phyloP scores from a whole-genome alignment of 75 land plant species.

The Cryptomeria japonica region DNA sequence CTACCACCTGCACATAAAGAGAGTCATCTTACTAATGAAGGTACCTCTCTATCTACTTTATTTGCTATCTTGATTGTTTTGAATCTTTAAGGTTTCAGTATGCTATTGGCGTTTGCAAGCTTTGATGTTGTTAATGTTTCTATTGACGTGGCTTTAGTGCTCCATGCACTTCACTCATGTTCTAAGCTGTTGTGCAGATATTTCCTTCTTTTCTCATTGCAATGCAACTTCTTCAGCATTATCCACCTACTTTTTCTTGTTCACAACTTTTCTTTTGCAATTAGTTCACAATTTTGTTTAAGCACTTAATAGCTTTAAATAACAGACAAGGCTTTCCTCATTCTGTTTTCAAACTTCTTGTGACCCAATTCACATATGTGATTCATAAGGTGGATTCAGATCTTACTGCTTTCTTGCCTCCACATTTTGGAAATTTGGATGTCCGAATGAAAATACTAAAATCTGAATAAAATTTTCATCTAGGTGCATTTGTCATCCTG shows the following conservation, averaged over 20 bases:
- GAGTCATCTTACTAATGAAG: constrained; percentile 12
- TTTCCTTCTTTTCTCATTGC: background rate
- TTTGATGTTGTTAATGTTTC: background rate
- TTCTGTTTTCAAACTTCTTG: background rate
- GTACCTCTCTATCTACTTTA: constrained; percentile 24
- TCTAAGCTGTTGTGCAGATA: background rate
- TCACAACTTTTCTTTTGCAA: background rate
- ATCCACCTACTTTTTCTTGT: background rate
- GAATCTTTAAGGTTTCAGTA: background rate
- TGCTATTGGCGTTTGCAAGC: background rate
- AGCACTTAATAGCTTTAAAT: background rate
- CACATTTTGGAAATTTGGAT: background rate
- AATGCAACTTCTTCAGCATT: background rate
- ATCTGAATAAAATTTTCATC: background rate
- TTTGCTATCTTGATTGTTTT: background rate
- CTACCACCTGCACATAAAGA: constrained; percentile 29
- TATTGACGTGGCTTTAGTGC: background rate
- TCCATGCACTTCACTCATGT: background rate
- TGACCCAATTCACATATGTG: background rate
- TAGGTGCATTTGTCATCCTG: background rate
- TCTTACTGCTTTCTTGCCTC: background rate
- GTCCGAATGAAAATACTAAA: background rate
- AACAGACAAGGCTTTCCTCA: background rate
- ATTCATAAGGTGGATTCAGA: background rate
- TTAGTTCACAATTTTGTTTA: background rate